Percentiles rank a stretch among this genome's conserved stretches.
These are phyloP conservation scores for Eremothecium gossypii DNA, from an alignment of 1,139 yeast species.

Conservation along the genomic window DNA sequence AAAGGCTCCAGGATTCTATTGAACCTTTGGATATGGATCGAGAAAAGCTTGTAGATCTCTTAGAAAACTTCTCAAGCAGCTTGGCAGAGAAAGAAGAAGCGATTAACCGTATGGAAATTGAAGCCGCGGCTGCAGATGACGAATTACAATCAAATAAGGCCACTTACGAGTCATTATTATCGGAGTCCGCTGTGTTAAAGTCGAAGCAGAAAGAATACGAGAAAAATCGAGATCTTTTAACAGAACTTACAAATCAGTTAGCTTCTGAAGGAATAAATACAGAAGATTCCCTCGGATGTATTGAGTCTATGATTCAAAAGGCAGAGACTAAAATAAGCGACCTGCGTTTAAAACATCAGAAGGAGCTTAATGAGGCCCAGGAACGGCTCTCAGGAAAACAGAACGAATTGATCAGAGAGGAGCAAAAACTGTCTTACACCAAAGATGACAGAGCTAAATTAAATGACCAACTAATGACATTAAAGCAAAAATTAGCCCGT, in stretches of 20 bases:
- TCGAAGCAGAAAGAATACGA: conserved; percentile 37
- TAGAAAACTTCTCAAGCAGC: conserved; percentile 45
- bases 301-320: not conserved
- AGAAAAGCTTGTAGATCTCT: conserved; percentile 40
- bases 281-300: not conserved
- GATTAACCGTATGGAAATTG: conserved; percentile 18
- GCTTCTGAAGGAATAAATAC: not conserved
- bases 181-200: conserved; percentile 50
- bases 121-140: conserved; percentile 14
- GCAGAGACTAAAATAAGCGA: not conserved
- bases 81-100: conserved; percentile 34
- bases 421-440: conserved; percentile 21
- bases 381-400: conserved; percentile 3
- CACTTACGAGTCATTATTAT: conserved; percentile 36
- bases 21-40: conserved; percentile 40
- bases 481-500: conserved; percentile 11
- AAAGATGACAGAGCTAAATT: conserved; percentile 25
- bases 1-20: conserved; percentile 39
- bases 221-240: conserved; percentile 1
- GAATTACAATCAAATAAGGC: conserved; percentile 28
- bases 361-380: not conserved
- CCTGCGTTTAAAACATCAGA: not conserved
- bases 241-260: not conserved
- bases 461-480: conserved; percentile 26
- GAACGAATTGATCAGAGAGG: conserved; percentile 9